These are phyloP conservation scores for Nitzschia sp. DNA, from an alignment of 108 stramenopile genomes.

Conservation along the genomic window DNA sequence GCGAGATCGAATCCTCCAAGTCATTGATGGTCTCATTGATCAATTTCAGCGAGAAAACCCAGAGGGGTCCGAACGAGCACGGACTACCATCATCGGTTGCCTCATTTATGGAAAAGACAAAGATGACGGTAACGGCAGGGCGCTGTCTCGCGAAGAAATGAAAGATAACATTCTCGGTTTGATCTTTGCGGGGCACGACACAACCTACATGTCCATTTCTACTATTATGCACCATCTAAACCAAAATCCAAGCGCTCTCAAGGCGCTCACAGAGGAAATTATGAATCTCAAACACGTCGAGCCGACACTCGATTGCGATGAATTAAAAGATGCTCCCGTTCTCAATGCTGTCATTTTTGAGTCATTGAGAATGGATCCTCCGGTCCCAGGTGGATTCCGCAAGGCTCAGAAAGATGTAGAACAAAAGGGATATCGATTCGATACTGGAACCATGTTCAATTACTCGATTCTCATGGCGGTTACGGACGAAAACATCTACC, in stretches of 20 bases:
- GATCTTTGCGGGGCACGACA: slow-evolving; percentile 34
- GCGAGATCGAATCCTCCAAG: too few species aligned
- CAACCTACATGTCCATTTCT: slow-evolving; percentile 12
- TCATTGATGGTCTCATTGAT: too few species aligned
- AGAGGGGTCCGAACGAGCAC: too few species aligned
- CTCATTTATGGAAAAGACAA: too few species aligned
- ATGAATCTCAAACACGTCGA: neutral
- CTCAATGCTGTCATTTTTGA: slow-evolving; percentile 20
- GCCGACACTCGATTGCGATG: slow-evolving; percentile 18
- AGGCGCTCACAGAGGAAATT: slow-evolving; percentile 16
- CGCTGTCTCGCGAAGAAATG: too few species aligned
- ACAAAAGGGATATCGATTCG: neutral
- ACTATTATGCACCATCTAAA: slow-evolving; percentile 10
- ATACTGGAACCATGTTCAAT: slow-evolving; percentile 7
- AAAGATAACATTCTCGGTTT: too few species aligned
- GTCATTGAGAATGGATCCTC: slow-evolving; percentile 13
- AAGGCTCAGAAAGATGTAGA: slow-evolving; percentile 1
- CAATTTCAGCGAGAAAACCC: too few species aligned
- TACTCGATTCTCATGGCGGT: slow-evolving; percentile 4
- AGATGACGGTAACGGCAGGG: too few species aligned
- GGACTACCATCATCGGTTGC: too few species aligned
- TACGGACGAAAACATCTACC: neutral
- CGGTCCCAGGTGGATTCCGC: slow-evolving; percentile 13
- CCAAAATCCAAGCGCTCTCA: neutral
- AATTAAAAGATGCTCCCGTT: slow-evolving; percentile 23